Percentiles rank a stretch among this genome's conserved stretches.
These are phyloP conservation scores for Solanum ossicruentum DNA, from an alignment of 257 asterid species.

Conservation along the genomic window DNA sequence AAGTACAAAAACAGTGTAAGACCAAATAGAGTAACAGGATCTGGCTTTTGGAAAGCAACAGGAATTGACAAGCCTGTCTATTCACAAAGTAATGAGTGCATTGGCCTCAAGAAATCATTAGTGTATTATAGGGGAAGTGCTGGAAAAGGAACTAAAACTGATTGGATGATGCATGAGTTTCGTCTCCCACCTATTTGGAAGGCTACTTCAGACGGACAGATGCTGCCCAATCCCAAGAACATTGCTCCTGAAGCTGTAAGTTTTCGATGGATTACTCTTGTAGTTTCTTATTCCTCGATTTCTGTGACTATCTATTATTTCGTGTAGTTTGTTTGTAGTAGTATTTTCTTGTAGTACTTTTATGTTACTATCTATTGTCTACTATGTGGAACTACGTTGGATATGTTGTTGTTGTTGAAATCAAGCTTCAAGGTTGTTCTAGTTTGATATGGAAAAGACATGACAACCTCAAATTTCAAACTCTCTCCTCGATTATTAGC, in stretches of 20 bases:
- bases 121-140: slow-evolving; percentile 16
- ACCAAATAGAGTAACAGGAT: slow-evolving; percentile 16
- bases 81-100: not conserved
- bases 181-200: slow-evolving; percentile 13
- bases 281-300: not conserved
- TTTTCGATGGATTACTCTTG: not conserved
- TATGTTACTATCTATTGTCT: not conserved
- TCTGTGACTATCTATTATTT: not conserved
- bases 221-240: not conserved
- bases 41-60: slow-evolving; percentile 17
- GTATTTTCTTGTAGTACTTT: too few relatives aligned
- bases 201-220: not conserved
- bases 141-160: slow-evolving; percentile 20
- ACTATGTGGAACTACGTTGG: not conserved
- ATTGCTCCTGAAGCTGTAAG: not conserved
- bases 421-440: too few relatives aligned
- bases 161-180: slow-evolving; percentile 29
- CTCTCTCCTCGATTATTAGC: not conserved
- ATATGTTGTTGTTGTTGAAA: too few relatives aligned
- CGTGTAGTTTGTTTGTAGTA: not conserved
- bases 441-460: too few relatives aligned
- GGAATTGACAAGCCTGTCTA: slow-evolving; percentile 8
- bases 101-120: slow-evolving; percentile 20
- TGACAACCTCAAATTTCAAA: too few relatives aligned
- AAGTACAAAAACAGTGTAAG: slow-evolving; percentile 42